Evolutionary conservation across 805 yeast genomes (phyloP).

Genomic region (Vanderwaltozyma yarrowii): DNA sequence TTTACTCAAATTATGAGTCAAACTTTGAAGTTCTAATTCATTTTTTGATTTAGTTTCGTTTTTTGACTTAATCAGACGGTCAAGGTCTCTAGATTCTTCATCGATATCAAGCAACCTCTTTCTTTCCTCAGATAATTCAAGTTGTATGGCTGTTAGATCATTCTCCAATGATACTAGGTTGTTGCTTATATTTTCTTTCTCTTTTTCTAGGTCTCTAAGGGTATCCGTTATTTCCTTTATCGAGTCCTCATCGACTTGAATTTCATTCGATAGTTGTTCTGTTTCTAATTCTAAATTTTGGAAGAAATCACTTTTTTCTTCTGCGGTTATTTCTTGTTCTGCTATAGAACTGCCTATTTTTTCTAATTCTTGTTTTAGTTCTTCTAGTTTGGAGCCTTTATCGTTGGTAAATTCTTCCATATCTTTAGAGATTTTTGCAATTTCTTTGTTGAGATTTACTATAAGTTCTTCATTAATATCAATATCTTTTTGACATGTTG

Average conservation of each 20-base stretch:
- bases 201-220: slow-evolving; percentile 30
- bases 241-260: slow-evolving; percentile 35
- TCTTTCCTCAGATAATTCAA: slow-evolving; percentile 32
- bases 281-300: slow-evolving; percentile 59
- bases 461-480: slow-evolving; percentile 27
- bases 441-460: slow-evolving; percentile 32
- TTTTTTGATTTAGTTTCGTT: slow-evolving; percentile 33
- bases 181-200: slow-evolving; percentile 20
- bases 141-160: slow-evolving; percentile 21
- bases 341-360: slow-evolving; percentile 30
- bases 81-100: slow-evolving; percentile 63
- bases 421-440: slow-evolving; percentile 54
- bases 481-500: slow-evolving; percentile 32
- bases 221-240: slow-evolving; percentile 29
- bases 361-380: slow-evolving; percentile 45
- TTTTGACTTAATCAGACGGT: slow-evolving; percentile 35
- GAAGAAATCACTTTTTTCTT: slow-evolving; percentile 39
- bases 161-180: slow-evolving; percentile 17
- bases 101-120: slow-evolving; percentile 55
- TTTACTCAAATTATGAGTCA: slow-evolving; percentile 46
- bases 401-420: slow-evolving; percentile 71
- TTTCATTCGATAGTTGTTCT: slow-evolving; percentile 57
- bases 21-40: slow-evolving; percentile 43
- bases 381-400: slow-evolving; percentile 69
- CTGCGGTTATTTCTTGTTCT: slow-evolving; percentile 32